phyloP scores from a whole-genome alignment of 257 asterid species.

The Nicotiana benthamiana region DNA sequence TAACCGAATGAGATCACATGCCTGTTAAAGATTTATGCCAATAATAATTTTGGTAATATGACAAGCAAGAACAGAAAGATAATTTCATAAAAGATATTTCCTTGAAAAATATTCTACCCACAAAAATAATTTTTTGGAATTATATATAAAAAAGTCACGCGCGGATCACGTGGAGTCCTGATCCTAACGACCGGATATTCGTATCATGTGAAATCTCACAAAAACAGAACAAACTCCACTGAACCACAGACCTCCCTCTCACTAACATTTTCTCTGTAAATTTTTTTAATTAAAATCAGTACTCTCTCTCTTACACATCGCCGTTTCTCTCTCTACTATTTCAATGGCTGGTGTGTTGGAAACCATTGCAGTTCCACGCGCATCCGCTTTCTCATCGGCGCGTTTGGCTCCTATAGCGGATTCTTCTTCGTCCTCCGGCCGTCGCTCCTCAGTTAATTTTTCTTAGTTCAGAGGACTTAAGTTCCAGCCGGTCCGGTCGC shows the following conservation, averaged over 20 bases:
- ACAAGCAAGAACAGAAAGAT: neutral
- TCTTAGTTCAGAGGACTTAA: constrained; percentile 53
- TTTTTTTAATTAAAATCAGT: neutral
- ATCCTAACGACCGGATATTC: neutral
- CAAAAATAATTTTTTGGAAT: neutral
- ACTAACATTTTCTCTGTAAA: neutral
- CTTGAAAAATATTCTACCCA: neutral
- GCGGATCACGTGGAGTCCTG: neutral
- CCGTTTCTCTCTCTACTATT: constrained; percentile 6
- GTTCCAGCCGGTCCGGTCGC: constrained; percentile 42
- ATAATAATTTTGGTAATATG: neutral
- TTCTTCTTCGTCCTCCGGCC: constrained; percentile 15
- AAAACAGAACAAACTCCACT: too few species aligned
- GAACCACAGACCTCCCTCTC: constrained; percentile 20
- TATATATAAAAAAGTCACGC: constrained; percentile 7
- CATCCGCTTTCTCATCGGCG: constrained; percentile 41
- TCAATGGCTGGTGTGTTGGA: constrained; percentile 70
- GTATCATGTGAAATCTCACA: neutral
- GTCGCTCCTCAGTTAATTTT: constrained; percentile 39
- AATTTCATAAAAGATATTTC: neutral
- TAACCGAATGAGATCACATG: too few species aligned
- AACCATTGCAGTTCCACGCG: constrained; percentile 60
- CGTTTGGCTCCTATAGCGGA: constrained; percentile 38
- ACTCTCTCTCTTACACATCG: neutral
- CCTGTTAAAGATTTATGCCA: too few species aligned